phyloP scores from a whole-genome alignment of 495 filamentous ascomycete species.

The Podospora appendiculata region DNA sequence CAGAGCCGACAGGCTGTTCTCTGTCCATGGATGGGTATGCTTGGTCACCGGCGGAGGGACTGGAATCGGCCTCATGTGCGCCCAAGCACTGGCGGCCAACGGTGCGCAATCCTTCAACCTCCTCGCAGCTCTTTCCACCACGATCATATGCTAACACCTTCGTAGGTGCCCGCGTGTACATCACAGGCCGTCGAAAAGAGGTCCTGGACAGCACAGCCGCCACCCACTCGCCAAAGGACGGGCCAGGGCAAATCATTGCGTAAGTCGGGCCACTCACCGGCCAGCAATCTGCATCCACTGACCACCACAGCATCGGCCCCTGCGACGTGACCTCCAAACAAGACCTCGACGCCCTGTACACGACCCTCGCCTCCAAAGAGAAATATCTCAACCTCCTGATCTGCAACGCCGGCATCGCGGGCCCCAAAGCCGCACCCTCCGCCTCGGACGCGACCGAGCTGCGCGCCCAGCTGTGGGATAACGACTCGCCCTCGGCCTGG shows the following conservation, averaged over 20 bases:
- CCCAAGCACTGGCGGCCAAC: slow-evolving; percentile 53
- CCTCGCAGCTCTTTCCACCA: neutral
- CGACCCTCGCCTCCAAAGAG: slow-evolving; percentile 32
- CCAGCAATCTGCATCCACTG: neutral
- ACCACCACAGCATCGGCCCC: slow-evolving; percentile 19
- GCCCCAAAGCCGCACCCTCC: slow-evolving; percentile 28
- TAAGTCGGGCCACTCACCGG: neutral
- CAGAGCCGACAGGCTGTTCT: slow-evolving; percentile 37
- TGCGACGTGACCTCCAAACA: slow-evolving; percentile 58
- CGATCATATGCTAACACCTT: neutral
- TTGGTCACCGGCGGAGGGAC: slow-evolving; percentile 53
- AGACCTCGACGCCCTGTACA: slow-evolving; percentile 38
- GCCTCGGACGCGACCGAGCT: slow-evolving; percentile 35
- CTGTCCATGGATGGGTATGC: slow-evolving; percentile 46
- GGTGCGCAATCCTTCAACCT: slow-evolving; percentile 15
- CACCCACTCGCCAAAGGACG: slow-evolving; percentile 21
- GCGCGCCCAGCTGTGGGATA: slow-evolving; percentile 37
- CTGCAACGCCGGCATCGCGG: slow-evolving; percentile 48
- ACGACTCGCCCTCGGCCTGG: slow-evolving; percentile 39
- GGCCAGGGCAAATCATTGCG: slow-evolving; percentile 24
- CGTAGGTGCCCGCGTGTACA: slow-evolving; percentile 54
- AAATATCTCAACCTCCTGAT: slow-evolving; percentile 52
- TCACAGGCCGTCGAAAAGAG: slow-evolving; percentile 52
- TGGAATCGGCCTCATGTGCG: slow-evolving; percentile 55
- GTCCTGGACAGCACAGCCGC: slow-evolving; percentile 43